Evolutionary conservation across 2,329 filamentous ascomycete genomes (phyloP).

Genomic region (Pseudogymnoascus sp.): DNA sequence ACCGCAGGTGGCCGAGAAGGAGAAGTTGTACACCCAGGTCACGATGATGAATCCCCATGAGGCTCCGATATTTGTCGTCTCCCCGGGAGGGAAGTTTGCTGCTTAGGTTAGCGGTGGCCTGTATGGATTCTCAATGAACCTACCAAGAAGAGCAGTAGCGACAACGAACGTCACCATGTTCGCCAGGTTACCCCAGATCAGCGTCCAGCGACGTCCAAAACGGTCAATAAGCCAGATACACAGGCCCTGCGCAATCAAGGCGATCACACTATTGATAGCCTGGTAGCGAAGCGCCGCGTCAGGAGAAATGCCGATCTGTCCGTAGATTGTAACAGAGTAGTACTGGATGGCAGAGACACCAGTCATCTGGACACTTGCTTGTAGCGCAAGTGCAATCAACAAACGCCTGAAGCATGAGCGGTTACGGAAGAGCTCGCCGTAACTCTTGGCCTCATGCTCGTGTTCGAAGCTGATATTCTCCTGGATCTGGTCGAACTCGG

Average conservation of each 20-base stretch:
- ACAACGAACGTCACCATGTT: constrained; percentile 69
- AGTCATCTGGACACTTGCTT: constrained; percentile 60
- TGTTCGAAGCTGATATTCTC: constrained; percentile 55
- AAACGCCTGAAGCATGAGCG: constrained; percentile 55
- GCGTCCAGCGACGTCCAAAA: constrained; percentile 62
- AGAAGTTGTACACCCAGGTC: constrained; percentile 77
- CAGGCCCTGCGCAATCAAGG: constrained; percentile 49
- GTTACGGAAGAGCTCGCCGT: constrained; percentile 52
- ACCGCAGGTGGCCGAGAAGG: constrained; percentile 63
- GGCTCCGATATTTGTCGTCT: constrained; percentile 43
- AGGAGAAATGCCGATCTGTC: constrained; percentile 50
- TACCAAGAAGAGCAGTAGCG: constrained; percentile 44
- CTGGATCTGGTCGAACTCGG: constrained; percentile 57
- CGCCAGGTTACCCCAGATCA: constrained; percentile 64
- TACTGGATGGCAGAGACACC: constrained; percentile 59
- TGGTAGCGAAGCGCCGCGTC: constrained; percentile 56
- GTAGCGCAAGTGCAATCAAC: constrained; percentile 52
- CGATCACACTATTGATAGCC: constrained; percentile 57
- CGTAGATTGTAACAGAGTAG: constrained; percentile 51
- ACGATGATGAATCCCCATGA: constrained; percentile 68
- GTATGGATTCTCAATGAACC: constrained; percentile 11
- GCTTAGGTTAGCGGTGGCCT: constrained; percentile 9
- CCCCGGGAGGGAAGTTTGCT: constrained; percentile 52
- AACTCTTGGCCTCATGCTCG: constrained; percentile 56
- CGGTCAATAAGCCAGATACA: constrained; percentile 60